These are phyloP conservation scores for Schizosaccharomyces pombe DNA, from an alignment of 805 yeast genomes.

Conservation along the genomic window DNA sequence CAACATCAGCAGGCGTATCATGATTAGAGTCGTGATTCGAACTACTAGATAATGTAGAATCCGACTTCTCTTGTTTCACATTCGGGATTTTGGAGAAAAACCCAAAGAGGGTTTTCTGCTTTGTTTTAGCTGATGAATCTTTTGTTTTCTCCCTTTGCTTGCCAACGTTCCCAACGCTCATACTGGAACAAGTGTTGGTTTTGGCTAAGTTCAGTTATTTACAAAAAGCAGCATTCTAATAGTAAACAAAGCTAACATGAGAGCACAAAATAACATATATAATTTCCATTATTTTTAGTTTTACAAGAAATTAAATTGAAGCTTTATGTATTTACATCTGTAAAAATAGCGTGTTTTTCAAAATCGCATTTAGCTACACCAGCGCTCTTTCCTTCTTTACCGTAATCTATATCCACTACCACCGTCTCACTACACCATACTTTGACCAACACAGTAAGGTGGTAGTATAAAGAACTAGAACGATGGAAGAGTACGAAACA, in stretches of 20 bases:
- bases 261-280: no score
- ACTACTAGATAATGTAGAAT: background rate
- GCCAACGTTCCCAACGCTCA: background rate
- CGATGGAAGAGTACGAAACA: background rate
- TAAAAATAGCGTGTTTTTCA: no score
- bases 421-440: background rate
- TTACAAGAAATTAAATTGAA: no score
- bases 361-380: no score
- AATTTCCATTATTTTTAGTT: no score
- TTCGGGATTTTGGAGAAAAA: background rate
- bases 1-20: background rate
- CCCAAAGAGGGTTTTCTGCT: background rate
- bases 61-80: background rate
- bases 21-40: no score
- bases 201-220: slow-evolving; percentile 1
- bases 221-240: no score
- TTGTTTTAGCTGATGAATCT: background rate
- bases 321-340: no score
- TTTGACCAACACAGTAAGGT: background rate
- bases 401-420: background rate
- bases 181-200: background rate
- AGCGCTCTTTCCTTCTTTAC: no score
- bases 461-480: background rate
- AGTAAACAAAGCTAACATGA: no score
- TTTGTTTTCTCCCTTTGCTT: background rate